Evolutionary conservation across 208 protist genomes (phyloP).

Genomic region (Giardia muris): DNA sequence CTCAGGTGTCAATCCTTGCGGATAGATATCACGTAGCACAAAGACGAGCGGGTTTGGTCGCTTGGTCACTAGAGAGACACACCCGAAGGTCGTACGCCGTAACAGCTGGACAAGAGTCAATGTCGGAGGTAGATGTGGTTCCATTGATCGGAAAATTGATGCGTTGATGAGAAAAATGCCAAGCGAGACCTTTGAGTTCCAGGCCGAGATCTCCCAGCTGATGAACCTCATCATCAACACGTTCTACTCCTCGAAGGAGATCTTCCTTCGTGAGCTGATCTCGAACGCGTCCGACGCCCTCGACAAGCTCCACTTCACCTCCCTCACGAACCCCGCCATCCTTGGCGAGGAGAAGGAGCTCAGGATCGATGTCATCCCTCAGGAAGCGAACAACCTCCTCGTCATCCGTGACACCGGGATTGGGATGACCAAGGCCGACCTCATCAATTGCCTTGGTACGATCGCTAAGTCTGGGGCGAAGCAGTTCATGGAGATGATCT

Average conservation of each 20-base stretch:
- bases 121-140: too few species aligned
- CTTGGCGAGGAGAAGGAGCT: constrained; percentile 72
- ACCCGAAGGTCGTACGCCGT: too few species aligned
- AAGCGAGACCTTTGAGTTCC: constrained; percentile 31
- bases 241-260: constrained; percentile 96
- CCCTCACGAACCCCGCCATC: constrained; percentile 67
- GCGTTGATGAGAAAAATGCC: constrained; percentile 16
- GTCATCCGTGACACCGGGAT: constrained; percentile 86
- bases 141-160: too few species aligned
- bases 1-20: too few species aligned
- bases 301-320: constrained; percentile 65
- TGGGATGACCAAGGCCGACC: constrained; percentile 94
- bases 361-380: constrained; percentile 74
- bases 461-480: constrained; percentile 97
- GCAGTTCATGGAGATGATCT: constrained; percentile 89
- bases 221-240: constrained; percentile 97
- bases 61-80: too few species aligned
- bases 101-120: too few species aligned
- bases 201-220: constrained; percentile 52
- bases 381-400: constrained; percentile 78
- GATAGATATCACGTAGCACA: too few species aligned
- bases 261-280: constrained; percentile 95
- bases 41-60: too few species aligned
- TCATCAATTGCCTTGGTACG: constrained; percentile 91
- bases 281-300: constrained; percentile 83